A percentile compares a stretch with the other conserved stretches of the same genome.
phyloP scores from a whole-genome alignment of 2,329 filamentous ascomycete species.

The Massarina eburnea region DNA sequence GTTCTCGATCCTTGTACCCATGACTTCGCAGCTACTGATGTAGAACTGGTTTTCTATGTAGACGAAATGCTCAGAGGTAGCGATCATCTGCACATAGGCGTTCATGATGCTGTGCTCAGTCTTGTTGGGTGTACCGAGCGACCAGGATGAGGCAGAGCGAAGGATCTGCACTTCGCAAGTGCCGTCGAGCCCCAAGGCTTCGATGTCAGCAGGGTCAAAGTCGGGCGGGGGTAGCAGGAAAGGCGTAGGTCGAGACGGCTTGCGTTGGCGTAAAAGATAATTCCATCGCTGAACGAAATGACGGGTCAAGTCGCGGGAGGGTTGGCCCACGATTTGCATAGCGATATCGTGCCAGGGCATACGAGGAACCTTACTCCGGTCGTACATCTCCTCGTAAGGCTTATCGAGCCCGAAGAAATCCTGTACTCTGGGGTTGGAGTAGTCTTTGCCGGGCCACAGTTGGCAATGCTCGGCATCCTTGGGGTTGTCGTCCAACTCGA shows the following conservation, averaged over 20 bases:
- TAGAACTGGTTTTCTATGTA: conserved; percentile 99
- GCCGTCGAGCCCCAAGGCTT: conserved; percentile 83
- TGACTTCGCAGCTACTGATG: conserved; percentile 86
- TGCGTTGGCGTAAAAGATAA: conserved; percentile 88
- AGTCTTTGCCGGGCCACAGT: conserved; percentile 96
- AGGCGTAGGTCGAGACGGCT: conserved; percentile 88
- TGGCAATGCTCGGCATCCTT: conserved; percentile 94
- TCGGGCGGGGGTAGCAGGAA: conserved; percentile 93
- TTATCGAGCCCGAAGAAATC: conserved; percentile 93
- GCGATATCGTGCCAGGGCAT: conserved; percentile 99
- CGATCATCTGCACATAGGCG: conserved; percentile 91
- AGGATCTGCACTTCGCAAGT: conserved; percentile 97
- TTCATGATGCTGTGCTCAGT: conserved; percentile 95
- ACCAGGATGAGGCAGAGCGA: conserved; percentile 89
- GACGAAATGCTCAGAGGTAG: conserved; percentile 93
- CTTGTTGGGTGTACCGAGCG: conserved; percentile 77
- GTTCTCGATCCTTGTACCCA: conserved; percentile 86
- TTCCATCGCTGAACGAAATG: conserved; percentile 99
- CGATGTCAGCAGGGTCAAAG: conserved; percentile 81
- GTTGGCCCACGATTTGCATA: conserved; percentile 97
- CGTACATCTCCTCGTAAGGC: conserved; percentile 99
- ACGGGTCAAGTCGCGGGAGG: conserved; percentile 86
- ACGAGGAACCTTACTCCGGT: conserved; percentile 80
- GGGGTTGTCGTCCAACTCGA: conserved; percentile 72
- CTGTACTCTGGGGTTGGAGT: conserved; percentile 92